Base-by-base conservation (phyloP, 306 rosid genomes). In the Lithocarpus polystachyus region DNA sequence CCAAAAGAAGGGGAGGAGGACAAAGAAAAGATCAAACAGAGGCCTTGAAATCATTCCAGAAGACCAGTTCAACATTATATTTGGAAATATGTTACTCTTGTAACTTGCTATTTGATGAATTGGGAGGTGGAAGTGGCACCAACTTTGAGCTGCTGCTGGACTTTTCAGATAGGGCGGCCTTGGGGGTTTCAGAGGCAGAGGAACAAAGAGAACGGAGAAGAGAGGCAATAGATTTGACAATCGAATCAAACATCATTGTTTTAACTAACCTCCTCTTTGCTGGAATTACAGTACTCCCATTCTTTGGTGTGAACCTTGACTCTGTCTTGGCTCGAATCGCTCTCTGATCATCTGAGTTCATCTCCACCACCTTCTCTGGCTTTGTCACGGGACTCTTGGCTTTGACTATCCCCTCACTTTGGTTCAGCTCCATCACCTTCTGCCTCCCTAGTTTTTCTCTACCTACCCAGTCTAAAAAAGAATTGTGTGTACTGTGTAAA, bases 211-310 rank as follows among this genome's bases (percentile, higher is more conserved):
- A 56, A 56, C 61, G 23, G 10, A 56, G 23, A 56, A 56, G 61
- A 74, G 31, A 24, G 55, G 35, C 15, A 3, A 81, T 2, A 26
- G 43, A 73, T 31, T 31, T n/a, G 6, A 74, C 6, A 10, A 52
- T 5, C 10, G 31, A 15, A 64, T 84, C 78, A 0, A 71, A 31
- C 17, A 80, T 61, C 82, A 86, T 80, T 45, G 56, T 78, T 81
- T 88, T 88, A 35, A 88, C 91, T 18, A 43, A 80, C 73, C 29
- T 81, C 62, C 88, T 84, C 18, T 33, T 81, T 61, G 84, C 75
- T 17, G 88, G 88, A 74, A 84, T 60, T 7, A 88, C 84, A 37
- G 45, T 37, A 26, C 78, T 54, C 24, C 88, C 84, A 29, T 6
- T 56, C 6, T n/a, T 72, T 45, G 74, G 64, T 35, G 28, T 11